These are phyloP conservation scores for Chaetomiaceae sp. DNA, from an alignment of 2,329 filamentous ascomycete genomes.

Conservation along the genomic window DNA sequence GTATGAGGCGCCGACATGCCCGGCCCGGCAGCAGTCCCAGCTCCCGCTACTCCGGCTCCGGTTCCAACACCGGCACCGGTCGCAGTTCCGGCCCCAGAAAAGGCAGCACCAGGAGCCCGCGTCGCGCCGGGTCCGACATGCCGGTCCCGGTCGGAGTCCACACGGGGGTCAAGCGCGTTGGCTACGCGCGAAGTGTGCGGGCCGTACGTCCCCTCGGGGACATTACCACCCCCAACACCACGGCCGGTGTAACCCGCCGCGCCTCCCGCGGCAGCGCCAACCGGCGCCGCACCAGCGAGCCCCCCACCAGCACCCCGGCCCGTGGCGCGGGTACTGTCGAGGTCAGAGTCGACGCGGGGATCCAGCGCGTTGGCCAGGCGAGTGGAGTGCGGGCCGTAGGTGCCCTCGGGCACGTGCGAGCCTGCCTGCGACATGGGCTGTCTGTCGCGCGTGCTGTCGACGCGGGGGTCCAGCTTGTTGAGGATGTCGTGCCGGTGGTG, in stretches of 20 bases:
- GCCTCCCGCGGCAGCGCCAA: background rate
- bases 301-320: background rate
- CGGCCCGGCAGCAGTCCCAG: background rate
- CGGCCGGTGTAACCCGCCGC: no score
- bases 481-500: conserved; percentile 26
- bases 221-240: background rate
- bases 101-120: background rate
- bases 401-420: conserved; percentile 12
- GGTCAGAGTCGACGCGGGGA: conserved; percentile 22
- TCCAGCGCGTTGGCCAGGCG: conserved; percentile 22
- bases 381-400: conserved; percentile 21
- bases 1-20: conserved; percentile 33
- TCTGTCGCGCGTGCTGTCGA: conserved; percentile 24
- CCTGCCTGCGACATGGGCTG: conserved; percentile 7
- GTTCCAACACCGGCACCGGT: background rate
- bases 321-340: background rate
- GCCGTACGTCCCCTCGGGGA: conserved; percentile 21
- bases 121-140: background rate
- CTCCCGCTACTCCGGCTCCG: no score
- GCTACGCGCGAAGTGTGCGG: conserved; percentile 19
- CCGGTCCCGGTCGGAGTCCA: conserved; percentile 21
- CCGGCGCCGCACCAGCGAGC: background rate
- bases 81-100: background rate
- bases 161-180: conserved; percentile 22
- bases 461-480: conserved; percentile 27